Evolutionary conservation across 495 filamentous ascomycete genomes (phyloP).

Genomic region (Friedmanniomyces endolithicus): DNA sequence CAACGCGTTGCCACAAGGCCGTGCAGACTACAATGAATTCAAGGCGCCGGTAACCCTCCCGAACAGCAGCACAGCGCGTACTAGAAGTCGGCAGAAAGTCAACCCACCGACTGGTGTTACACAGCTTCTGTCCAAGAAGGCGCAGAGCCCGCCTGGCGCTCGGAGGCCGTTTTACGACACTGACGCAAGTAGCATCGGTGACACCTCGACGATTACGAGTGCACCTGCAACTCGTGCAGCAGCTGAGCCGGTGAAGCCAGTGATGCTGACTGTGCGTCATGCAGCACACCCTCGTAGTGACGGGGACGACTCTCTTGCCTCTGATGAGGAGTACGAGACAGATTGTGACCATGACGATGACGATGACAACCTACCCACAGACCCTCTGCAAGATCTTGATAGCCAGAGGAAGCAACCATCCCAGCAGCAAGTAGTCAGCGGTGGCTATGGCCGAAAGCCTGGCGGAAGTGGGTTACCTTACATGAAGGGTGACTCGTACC

Average conservation of each 20-base stretch:
- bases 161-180: slow-evolving; percentile 17
- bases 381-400: not conserved
- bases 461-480: not conserved
- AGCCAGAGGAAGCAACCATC: not conserved
- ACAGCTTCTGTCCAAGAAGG: too few relatives aligned
- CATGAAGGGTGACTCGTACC: slow-evolving; percentile 20
- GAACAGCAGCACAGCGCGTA: not conserved
- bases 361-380: not conserved
- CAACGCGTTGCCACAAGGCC: too few relatives aligned
- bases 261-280: not conserved
- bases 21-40: not conserved
- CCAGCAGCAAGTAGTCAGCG: not conserved
- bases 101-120: too few relatives aligned
- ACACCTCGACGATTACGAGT: slow-evolving; percentile 18
- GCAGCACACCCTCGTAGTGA: not conserved
- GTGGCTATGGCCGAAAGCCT: not conserved
- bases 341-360: not conserved
- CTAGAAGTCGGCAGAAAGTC: too few relatives aligned
- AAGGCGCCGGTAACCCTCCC: not conserved
- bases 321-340: slow-evolving; percentile 2
- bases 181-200: slow-evolving; percentile 22
- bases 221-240: not conserved
- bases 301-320: not conserved
- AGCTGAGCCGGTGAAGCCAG: not conserved
- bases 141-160: too few relatives aligned